These are phyloP conservation scores for Boletus holoroseus DNA, from an alignment of 1,284 basidiomycete species.

Conservation along the genomic window DNA sequence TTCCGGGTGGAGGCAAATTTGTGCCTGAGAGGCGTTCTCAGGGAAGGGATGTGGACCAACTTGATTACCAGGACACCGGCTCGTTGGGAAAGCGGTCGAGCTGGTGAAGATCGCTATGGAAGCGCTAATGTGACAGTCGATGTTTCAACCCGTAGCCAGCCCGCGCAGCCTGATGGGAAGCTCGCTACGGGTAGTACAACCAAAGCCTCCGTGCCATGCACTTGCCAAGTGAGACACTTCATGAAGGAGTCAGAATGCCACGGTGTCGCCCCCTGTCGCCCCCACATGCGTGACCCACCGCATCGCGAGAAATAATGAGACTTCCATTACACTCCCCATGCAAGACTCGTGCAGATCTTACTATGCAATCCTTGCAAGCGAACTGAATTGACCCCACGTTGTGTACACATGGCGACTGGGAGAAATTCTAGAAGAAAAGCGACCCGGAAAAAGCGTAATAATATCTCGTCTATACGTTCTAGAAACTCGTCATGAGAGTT, in stretches of 20 bases:
- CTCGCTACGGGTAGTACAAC: not conserved
- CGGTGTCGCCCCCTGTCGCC: conserved; percentile 1
- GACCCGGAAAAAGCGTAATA: conserved; percentile 9
- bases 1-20: not conserved
- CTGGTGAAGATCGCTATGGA: not conserved
- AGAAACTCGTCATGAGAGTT: conserved; percentile 26
- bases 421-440: conserved; percentile 17
- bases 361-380: conserved; percentile 13
- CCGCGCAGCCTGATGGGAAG: not conserved
- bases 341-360: conserved; percentile 6
- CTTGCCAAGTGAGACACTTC: not conserved
- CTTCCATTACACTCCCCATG: conserved; percentile 25
- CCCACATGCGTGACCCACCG: conserved; percentile 12
- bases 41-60: not conserved
- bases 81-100: not conserved
- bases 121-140: not conserved
- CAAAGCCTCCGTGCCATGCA: not conserved
- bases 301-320: not conserved
- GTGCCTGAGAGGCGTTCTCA: conserved; percentile 6
- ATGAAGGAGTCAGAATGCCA: conserved; percentile 5
- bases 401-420: conserved; percentile 12
- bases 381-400: conserved; percentile 21
- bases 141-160: conserved; percentile 6
- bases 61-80: conserved; percentile 5
- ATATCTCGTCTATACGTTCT: conserved; percentile 27